Evolutionary conservation across 2,329 filamentous ascomycete species (phyloP).

Genomic region (Lachnellula hyalina): DNA sequence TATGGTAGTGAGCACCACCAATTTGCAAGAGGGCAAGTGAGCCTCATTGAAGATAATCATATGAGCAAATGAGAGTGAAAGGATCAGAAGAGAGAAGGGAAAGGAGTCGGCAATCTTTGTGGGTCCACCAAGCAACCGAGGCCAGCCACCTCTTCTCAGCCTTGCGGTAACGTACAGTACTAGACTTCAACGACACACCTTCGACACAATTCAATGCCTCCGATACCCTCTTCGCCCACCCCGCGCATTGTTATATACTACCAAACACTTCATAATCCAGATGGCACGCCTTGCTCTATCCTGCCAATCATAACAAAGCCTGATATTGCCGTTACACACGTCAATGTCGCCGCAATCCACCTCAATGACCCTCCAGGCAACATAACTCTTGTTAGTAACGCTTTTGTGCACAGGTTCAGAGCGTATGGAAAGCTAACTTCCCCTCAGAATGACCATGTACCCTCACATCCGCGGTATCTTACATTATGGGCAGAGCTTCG

Average conservation of each 20-base stretch:
- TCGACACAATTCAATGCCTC: conserved; percentile 24
- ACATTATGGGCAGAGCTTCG: conserved; percentile 75
- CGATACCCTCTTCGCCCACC: conserved; percentile 21
- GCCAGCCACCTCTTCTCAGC: neutral
- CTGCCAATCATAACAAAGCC: conserved; percentile 44
- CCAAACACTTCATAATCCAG: conserved; percentile 56
- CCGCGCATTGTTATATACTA: conserved; percentile 52
- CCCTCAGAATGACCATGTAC: conserved; percentile 68
- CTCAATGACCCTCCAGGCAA: conserved; percentile 60
- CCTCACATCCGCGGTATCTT: conserved; percentile 60
- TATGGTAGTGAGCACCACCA: no score
- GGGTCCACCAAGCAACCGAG: no score
- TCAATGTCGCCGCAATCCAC: conserved; percentile 84
- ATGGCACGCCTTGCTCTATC: conserved; percentile 52
- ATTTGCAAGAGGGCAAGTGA: no score
- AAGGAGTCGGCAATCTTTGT: no score
- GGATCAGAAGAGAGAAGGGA: no score
- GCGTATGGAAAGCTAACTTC: conserved; percentile 19
- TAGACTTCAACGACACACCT: neutral
- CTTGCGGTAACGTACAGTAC: neutral
- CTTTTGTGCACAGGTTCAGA: conserved; percentile 60
- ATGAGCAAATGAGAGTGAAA: no score
- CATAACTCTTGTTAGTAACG: conserved; percentile 41
- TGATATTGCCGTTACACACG: conserved; percentile 65
- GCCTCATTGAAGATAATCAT: no score